These are phyloP conservation scores for Hymenoscyphus fraxineus DNA, from an alignment of 2,329 filamentous ascomycete genomes.

Conservation along the genomic window DNA sequence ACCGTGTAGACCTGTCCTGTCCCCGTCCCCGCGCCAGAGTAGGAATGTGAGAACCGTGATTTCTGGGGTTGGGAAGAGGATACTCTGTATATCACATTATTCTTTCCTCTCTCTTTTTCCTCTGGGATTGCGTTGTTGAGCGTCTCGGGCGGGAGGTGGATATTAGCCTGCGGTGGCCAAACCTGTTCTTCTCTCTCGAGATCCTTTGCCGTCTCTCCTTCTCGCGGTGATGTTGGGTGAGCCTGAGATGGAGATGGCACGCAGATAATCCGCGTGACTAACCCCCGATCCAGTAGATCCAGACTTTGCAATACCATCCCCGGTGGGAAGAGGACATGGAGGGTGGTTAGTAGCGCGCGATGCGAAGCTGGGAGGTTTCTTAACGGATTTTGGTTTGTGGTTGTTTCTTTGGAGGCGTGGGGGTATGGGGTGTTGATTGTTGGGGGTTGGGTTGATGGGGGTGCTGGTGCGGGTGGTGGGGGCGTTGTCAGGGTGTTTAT, in stretches of 20 bases:
- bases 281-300: constrained; percentile 76
- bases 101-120: neutral
- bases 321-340: constrained; percentile 78
- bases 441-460: neutral
- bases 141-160: constrained; percentile 10
- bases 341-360: constrained; percentile 45
- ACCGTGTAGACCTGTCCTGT: constrained; percentile 59
- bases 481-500: constrained; percentile 26
- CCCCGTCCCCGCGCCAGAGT: neutral
- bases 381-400: constrained; percentile 20
- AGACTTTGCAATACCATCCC: constrained; percentile 73
- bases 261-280: constrained; percentile 57
- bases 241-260: neutral
- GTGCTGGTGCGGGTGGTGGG: constrained; percentile 3
- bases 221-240: neutral
- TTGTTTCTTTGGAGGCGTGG: neutral
- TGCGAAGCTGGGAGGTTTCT: constrained; percentile 27
- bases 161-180: constrained; percentile 17
- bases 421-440: neutral
- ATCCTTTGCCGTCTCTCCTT: neutral
- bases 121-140: too few species aligned
- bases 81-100: constrained; percentile 23
- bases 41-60: constrained; percentile 34
- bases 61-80: constrained; percentile 33
- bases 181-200: neutral